Percentiles rank a stretch among this genome's conserved stretches.
phyloP scores from a whole-genome alignment of 2,329 filamentous ascomycete genomes.

The Fonsecaea monophora region DNA sequence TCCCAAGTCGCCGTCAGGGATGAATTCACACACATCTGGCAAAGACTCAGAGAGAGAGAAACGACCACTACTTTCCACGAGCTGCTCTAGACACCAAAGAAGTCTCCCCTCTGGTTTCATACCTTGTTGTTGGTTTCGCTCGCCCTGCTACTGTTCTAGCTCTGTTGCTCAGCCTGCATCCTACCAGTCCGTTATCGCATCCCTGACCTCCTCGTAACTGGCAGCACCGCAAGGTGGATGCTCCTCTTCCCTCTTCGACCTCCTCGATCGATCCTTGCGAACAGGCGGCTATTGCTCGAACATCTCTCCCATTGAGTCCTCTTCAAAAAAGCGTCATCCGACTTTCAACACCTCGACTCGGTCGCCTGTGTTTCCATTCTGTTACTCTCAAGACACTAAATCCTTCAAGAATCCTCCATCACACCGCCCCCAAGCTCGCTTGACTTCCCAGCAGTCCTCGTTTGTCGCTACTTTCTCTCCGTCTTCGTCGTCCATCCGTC shows the following conservation, averaged over 20 bases:
- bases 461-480: slow-evolving; percentile 6
- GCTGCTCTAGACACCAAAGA: slow-evolving; percentile 20
- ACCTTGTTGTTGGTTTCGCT: slow-evolving; percentile 11
- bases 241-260: slow-evolving; percentile 13
- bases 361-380: slow-evolving; percentile 16
- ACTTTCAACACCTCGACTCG: slow-evolving; percentile 2
- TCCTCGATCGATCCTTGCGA: slow-evolving; percentile 21
- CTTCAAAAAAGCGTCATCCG: background rate
- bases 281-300: background rate
- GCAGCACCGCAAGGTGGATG: slow-evolving; percentile 13
- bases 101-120: slow-evolving; percentile 21
- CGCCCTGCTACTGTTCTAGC: background rate
- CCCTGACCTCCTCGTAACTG: slow-evolving; percentile 15
- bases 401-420: slow-evolving; percentile 19
- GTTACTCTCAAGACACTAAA: slow-evolving; percentile 19
- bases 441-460: slow-evolving; percentile 16
- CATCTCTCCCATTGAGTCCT: slow-evolving; percentile 2
- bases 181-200: slow-evolving; percentile 13
- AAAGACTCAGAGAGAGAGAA: slow-evolving; percentile 6
- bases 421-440: slow-evolving; percentile 20
- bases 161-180: slow-evolving; percentile 10
- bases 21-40: slow-evolving; percentile 17
- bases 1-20: slow-evolving; percentile 16
- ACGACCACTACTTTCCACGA: slow-evolving; percentile 11
- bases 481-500: slow-evolving; percentile 2